A percentile compares a stretch with the other conserved stretches of the same genome.
These are phyloP conservation scores for Polyrhizophydium stewartii DNA, from an alignment of 371 early-diverging fungal species.

Conservation along the genomic window DNA sequence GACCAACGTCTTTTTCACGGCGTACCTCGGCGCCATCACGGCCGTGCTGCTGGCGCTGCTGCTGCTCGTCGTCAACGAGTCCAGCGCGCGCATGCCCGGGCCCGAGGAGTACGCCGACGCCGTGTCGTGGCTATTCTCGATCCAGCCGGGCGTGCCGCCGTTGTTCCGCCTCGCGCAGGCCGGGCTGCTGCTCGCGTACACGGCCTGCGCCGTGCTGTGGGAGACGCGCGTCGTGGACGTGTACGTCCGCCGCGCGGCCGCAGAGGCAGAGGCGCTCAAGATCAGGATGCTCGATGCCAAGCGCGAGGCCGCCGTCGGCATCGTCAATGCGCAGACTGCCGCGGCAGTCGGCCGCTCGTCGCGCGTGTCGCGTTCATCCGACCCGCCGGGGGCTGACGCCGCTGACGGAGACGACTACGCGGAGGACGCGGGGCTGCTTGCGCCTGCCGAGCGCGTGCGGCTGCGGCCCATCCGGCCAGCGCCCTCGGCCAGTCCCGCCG, in stretches of 20 bases:
- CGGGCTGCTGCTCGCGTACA: neutral
- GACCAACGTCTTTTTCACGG: conserved; percentile 25
- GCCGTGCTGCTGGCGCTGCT: neutral
- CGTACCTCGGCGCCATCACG: neutral
- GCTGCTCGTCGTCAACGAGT: neutral
- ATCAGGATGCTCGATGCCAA: too few relatives aligned
- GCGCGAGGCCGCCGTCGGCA: too few relatives aligned
- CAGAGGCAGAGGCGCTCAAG: too few relatives aligned
- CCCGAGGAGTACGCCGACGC: neutral
- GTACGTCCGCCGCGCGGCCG: neutral
- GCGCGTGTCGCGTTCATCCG: too few relatives aligned
- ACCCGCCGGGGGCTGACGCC: too few relatives aligned
- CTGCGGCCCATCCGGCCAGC: too few relatives aligned
- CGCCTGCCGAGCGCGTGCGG: too few relatives aligned
- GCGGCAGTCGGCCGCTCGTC: too few relatives aligned
- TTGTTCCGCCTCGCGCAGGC: neutral
- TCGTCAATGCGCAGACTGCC: too few relatives aligned
- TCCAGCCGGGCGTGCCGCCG: neutral
- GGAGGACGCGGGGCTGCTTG: too few relatives aligned
- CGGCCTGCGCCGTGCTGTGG: neutral
- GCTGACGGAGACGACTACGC: too few relatives aligned
- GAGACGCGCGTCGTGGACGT: neutral
- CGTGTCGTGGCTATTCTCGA: neutral
- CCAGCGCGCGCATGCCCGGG: neutral
- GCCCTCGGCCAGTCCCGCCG: too few relatives aligned